These are phyloP conservation scores for Cytauxzoon felis DNA, from an alignment of 169 alveolate species.

Conservation along the genomic window DNA sequence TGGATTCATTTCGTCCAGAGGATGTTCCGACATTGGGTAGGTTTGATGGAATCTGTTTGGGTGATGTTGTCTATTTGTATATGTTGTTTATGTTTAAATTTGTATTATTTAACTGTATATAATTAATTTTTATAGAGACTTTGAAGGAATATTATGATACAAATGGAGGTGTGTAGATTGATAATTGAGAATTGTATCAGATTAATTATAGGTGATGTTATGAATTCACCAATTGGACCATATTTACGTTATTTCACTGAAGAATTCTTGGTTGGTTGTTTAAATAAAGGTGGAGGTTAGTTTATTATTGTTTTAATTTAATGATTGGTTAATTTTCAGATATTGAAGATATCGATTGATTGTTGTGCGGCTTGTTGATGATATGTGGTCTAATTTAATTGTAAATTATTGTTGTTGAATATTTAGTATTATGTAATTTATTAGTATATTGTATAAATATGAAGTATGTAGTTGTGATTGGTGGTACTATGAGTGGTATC, in stretches of 20 bases:
- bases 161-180: conserved; percentile 7
- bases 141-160: conserved; percentile 26
- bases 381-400: neutral
- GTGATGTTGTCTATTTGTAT: neutral
- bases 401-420: neutral
- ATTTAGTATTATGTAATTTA: neutral
- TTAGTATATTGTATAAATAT: neutral
- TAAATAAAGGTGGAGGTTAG: too few relatives aligned
- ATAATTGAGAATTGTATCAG: neutral
- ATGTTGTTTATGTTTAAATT: neutral
- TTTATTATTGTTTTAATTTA: too few relatives aligned
- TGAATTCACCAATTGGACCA: conserved; percentile 40
- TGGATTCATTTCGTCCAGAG: conserved; percentile 72
- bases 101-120: neutral
- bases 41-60: neutral
- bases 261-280: conserved; percentile 25
- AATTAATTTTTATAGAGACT: neutral
- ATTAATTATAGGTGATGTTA: conserved; percentile 30
- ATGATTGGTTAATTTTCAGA: too few relatives aligned
- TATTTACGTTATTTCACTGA: conserved; percentile 42
- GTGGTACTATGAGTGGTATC: conserved; percentile 93
- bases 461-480: conserved; percentile 89
- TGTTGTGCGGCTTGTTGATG: neutral
- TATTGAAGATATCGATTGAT: too few relatives aligned
- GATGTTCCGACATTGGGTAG: conserved; percentile 79